Evolutionary conservation across 257 asterid genomes (phyloP), one percentile per base, ranked within the genome.

Genomic region (Plantago ovata): DNA sequence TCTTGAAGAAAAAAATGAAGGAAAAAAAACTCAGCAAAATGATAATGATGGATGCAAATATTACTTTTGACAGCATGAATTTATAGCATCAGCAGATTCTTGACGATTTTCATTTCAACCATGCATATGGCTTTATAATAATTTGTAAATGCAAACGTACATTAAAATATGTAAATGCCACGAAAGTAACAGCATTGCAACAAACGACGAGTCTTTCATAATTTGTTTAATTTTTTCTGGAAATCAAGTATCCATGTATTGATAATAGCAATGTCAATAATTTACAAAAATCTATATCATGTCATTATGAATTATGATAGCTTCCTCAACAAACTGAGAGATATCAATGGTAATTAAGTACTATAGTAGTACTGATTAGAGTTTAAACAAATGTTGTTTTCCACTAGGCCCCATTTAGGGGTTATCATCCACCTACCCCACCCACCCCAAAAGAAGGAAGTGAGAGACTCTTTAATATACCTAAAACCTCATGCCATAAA

Each of bases 401-500:
- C 36, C 7, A 28, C 36, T 28, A 28, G 36, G 7, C 36, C 36
- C 36, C 36, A 3, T 28, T 28, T 8, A 28, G 36, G 6, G 7
- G 7, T 28, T 28, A 28, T 6, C 36, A 28, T 1, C 36, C 36
- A 24, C 36, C 36, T n/a, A 28, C 4, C 54, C 57, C 65, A 53
- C 52, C 33, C 11, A 65, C 38, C 23, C 14, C 12, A 39, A 40
- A 46, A 52, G 46, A 21, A 9, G 23, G 7, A 61, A 48, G 40
- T 49, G 51, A 51, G 42, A 64, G 61, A 71, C 61, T 61, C 54
- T 46, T 18, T 63, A 51, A 56, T 60, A 9, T 13, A 10, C 15
- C 63, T 50, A 15, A 23, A 3, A 46, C 58, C 76, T 68, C 74
- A 65, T 68, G 78, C 43, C 53, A 56, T 43, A 65, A 32, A 74